A percentile compares a stretch with the other conserved stretches of the same genome.
phyloP scores from a whole-genome alignment of 495 filamentous ascomycete genomes.

The Penicillium macrosclerotiorum region DNA sequence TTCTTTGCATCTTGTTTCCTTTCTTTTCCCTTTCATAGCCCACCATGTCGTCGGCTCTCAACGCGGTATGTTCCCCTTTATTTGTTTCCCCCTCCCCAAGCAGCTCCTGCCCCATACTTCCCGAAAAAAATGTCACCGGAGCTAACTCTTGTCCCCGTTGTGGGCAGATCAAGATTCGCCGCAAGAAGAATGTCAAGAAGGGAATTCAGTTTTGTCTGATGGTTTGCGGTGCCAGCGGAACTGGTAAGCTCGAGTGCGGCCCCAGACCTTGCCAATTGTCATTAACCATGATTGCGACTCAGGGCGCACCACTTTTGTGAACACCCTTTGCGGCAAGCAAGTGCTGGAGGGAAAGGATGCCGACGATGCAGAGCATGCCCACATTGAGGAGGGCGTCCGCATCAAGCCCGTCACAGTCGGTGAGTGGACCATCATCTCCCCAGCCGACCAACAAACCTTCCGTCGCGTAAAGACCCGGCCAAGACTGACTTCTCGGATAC shows the following conservation, averaged over 20 bases:
- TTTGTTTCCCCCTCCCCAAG: slow-evolving; percentile 37
- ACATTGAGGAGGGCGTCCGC: slow-evolving; percentile 92
- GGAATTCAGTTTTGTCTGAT: slow-evolving; percentile 99
- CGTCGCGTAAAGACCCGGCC: not conserved
- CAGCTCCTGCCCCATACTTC: slow-evolving; percentile 33
- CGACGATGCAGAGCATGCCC: slow-evolving; percentile 83
- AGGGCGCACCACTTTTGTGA: slow-evolving; percentile 99
- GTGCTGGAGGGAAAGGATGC: slow-evolving; percentile 85
- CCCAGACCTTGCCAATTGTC: slow-evolving; percentile 25
- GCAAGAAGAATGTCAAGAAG: slow-evolving; percentile 99
- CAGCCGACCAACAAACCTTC: too few relatives aligned
- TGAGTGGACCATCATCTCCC: too few relatives aligned
- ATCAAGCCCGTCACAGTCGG: slow-evolving; percentile 98
- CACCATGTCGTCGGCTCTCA: slow-evolving; percentile 61
- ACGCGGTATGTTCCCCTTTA: slow-evolving; percentile 57
- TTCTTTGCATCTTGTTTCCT: slow-evolving; percentile 17
- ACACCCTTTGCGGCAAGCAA: slow-evolving; percentile 94
- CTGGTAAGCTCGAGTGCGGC: slow-evolving; percentile 61
- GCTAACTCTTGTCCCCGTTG: slow-evolving; percentile 23
- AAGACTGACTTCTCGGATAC: slow-evolving; percentile 7
- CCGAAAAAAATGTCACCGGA: slow-evolving; percentile 18
- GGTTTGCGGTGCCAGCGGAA: slow-evolving; percentile 98
- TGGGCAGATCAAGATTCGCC: slow-evolving; percentile 84
- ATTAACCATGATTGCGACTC: slow-evolving; percentile 22
- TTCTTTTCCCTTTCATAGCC: slow-evolving; percentile 24